Conservation (phyloP, 129 eudicot species). For the Cynara cardunculus region DNA sequence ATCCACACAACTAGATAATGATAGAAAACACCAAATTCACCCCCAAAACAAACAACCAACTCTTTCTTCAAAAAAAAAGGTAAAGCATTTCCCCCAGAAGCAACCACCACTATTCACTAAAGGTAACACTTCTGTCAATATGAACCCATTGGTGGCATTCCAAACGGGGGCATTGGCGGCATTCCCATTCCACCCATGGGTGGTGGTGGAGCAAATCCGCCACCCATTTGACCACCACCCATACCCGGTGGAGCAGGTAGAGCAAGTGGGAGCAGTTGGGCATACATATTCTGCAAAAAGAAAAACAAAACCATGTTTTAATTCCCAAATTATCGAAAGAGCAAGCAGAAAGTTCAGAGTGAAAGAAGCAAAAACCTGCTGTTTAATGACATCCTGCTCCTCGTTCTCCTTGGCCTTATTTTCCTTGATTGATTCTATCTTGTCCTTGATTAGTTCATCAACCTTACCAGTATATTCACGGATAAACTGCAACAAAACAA, state of each 20-base stretch:
- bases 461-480: slow-evolving; percentile 90
- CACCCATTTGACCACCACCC: slow-evolving; percentile 54
- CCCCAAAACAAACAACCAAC: slow-evolving; percentile 17
- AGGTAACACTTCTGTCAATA: slow-evolving; percentile 38
- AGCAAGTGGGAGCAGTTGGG: slow-evolving; percentile 82
- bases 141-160: slow-evolving; percentile 90
- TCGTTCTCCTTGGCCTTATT: slow-evolving; percentile 75
- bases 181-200: slow-evolving; percentile 84
- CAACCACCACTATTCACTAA: slow-evolving; percentile 30
- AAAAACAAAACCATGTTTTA: background rate
- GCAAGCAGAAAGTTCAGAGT: background rate
- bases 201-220: slow-evolving; percentile 61
- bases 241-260: slow-evolving; percentile 82
- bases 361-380: slow-evolving; percentile 50
- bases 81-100: background rate
- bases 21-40: slow-evolving; percentile 9
- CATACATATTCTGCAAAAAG: slow-evolving; percentile 82
- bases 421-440: slow-evolving; percentile 66
- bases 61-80: slow-evolving; percentile 8
- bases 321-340: background rate
- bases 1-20: slow-evolving; percentile 35
- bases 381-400: slow-evolving; percentile 74
- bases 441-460: slow-evolving; percentile 77
- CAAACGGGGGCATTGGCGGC: slow-evolving; percentile 91
- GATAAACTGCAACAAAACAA: slow-evolving; percentile 57